Evolutionary conservation across 148 eudicot genomes (phyloP), one percentile per base, ranked within the genome.

Genomic region (Fagopyrum tataricum): DNA sequence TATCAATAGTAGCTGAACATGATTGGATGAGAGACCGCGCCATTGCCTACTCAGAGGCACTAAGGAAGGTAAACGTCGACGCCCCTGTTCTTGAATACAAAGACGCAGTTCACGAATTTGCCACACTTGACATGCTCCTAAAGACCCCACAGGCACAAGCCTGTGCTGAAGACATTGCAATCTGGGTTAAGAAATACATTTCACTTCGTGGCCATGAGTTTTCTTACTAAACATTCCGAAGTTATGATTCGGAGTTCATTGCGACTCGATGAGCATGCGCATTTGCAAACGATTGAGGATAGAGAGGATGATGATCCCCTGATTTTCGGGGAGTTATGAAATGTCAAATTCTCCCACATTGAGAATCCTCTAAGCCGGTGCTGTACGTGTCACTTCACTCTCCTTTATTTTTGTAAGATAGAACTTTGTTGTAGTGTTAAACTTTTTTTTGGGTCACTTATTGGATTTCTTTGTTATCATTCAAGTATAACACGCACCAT

Each of bases 11-110:
- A 69, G 98, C 98, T 2, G 97, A 94, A 52, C 98, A 79, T 52
- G 98, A 94, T 76, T 91, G 97, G 98, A 94, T 94, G 98, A 91
- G 93, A 76, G 98, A 94, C 72, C 84, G 98, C 17, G 98, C 93
- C 44, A 91, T 91, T 73, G 97, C 96, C 67, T 94, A 94, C 80
- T 83, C 98, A 2, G 93, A 91, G 79, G 93, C 87, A 79, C 87
- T 94, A 7, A 77, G 95, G 66, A 89, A 82, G 81, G 93, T 94
- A 75, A 89, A 89, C 67, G 97, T 89, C 2, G 97, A 89, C 69
- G 91, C 98, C 10, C 98, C 98, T 5, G 93, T 94, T 83, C 78
- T 86, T 3, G 98, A 94, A 81, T 94, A 94, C 77, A 94, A 94
- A 76, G 98, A 94, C 47, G 95, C 97, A 0, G 98, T 94, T 72